phyloP scores from a whole-genome alignment of 73 alveolate genomes.

The Effrenium voratum region DNA sequence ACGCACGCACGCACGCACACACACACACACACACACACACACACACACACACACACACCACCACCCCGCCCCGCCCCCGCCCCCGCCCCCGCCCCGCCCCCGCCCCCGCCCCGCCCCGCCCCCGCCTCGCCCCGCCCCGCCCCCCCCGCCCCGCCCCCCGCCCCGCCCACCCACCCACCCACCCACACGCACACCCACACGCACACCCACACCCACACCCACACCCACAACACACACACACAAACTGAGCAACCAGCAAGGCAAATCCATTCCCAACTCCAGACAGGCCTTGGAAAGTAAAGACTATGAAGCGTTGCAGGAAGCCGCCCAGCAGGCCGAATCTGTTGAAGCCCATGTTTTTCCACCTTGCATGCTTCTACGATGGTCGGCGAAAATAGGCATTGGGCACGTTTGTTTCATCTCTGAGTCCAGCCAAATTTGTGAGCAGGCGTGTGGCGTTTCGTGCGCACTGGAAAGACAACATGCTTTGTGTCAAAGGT shows the following conservation, averaged over 20 bases:
- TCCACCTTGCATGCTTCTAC: background rate
- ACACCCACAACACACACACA: background rate
- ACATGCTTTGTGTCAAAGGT: background rate
- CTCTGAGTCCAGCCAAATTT: background rate
- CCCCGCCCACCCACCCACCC: background rate
- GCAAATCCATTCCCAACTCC: too few relatives aligned
- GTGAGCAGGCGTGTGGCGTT: background rate
- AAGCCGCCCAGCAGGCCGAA: conserved; percentile 84
- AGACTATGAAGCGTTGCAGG: conserved; percentile 68
- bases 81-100: too few relatives aligned
- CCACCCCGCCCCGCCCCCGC: too few relatives aligned
- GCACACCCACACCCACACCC: background rate
- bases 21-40: too few relatives aligned
- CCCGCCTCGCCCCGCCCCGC: background rate
- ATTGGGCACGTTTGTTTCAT: too few relatives aligned
- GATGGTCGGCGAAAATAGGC: background rate
- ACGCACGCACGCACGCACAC: too few relatives aligned
- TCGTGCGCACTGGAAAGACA: too few relatives aligned
- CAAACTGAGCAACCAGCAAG: too few relatives aligned
- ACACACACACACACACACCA: too few relatives aligned
- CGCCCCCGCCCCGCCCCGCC: background rate
- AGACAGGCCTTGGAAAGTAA: conserved; percentile 39
- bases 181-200: background rate
- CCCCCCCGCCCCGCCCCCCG: background rate
- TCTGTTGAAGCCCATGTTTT: background rate